Evolutionary conservation across 2,329 filamentous ascomycete species (phyloP).

Genomic region (Aureobasidium sp.): DNA sequence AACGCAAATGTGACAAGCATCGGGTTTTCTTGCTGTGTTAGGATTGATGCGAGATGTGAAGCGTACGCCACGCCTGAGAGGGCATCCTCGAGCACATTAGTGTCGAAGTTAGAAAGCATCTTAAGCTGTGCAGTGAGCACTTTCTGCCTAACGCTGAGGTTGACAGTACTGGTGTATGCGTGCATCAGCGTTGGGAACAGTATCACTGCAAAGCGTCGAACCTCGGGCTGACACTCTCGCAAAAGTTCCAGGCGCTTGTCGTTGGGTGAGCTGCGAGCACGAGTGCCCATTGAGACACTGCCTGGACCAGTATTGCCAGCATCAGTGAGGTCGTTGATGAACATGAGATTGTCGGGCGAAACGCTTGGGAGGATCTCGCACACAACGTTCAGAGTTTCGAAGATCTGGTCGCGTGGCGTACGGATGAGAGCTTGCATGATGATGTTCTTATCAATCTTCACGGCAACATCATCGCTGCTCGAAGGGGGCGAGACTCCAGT

Average conservation of each 20-base stretch:
- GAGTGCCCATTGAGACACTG: conserved; percentile 33
- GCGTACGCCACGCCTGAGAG: conserved; percentile 85
- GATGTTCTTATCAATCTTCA: conserved; percentile 88
- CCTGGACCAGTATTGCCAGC: conserved; percentile 41
- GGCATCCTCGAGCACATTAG: conserved; percentile 72
- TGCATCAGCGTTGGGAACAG: conserved; percentile 91
- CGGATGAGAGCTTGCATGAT: conserved; percentile 99
- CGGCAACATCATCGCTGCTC: conserved; percentile 66
- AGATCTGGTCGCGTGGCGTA: conserved; percentile 87
- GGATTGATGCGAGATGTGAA: conserved; percentile 87
- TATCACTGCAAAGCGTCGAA: conserved; percentile 86
- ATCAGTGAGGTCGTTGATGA: conserved; percentile 42
- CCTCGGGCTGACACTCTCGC: conserved; percentile 71
- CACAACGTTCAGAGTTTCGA: conserved; percentile 94
- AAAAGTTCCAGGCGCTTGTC: conserved; percentile 77
- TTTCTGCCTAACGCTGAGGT: conserved; percentile 87
- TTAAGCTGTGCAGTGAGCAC: conserved; percentile 93
- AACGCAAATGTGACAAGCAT: conserved; percentile 78
- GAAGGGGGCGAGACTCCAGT: conserved; percentile 88
- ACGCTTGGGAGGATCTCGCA: conserved; percentile 83
- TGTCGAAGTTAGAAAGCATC: conserved; percentile 94
- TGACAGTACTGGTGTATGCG: conserved; percentile 95
- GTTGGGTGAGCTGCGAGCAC: conserved; percentile 51
- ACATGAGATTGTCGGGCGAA: conserved; percentile 47
- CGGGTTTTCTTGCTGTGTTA: conserved; percentile 90